Base-by-base conservation (phyloP, 257 asterid genomes). In the Solanum corneliomulleri region DNA sequence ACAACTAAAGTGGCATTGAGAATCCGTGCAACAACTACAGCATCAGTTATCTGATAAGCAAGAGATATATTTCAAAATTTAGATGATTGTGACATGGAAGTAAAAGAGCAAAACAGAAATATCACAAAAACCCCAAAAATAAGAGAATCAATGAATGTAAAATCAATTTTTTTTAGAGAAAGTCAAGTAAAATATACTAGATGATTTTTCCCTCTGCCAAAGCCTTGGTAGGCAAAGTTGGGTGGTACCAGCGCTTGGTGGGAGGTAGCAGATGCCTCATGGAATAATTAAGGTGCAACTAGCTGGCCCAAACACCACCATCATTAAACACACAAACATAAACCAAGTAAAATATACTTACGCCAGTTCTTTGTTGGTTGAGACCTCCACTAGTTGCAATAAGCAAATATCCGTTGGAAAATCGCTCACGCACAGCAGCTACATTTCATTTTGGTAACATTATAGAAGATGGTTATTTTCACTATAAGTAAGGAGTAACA, bases 311-410 rank as follows among this genome's bases (percentile, higher is more conserved):
- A 75, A 39, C 52, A 37, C 0, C 82, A 0, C 20, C 82, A 75
- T 80, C 85, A 70, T 44, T 71, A 82, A 15, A 82, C n/a, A 89
- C 49, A 77, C 29, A 49, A 60, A 78, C 58, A 87, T 45, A 58
- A 81, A 83, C 82, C 18, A 86, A 83, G 83, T 47, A 78, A 82
- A 88, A 89, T 62, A 88, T 78, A 92, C 98, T 91, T 93, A 96
- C 99, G 82, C 99, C 99, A 56, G 97, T 94, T 91, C 99, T 94
- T 91, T 97, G 99, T 89, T 97, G 99, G 91, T 96, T 96, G 86
- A 95, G 96, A 66, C 99, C 99, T 69, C 99, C 99, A 90, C 99
- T 97, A 60, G 99, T 95, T 60, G 98, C 99, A 91, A 97, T 97
- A 84, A 97, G 98, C 86, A 97, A 90, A 92, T 97, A 97, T 86